A percentile compares a stretch with the other conserved stretches of the same genome.
Evolutionary conservation across 2,329 filamentous ascomycete species (phyloP).

Genomic region (Curvularia sp.): DNA sequence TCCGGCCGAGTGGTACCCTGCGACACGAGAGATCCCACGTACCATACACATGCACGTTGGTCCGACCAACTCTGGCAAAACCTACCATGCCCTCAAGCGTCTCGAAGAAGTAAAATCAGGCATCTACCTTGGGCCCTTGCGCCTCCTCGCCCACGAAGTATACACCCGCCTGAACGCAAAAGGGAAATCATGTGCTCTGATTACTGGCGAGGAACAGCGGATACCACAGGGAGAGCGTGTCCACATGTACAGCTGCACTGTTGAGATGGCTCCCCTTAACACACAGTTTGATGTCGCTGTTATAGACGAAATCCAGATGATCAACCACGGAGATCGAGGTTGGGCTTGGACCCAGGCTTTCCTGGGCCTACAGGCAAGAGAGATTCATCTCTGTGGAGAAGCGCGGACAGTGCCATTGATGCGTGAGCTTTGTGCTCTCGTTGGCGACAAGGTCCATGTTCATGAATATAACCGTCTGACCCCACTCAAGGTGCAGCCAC

Average conservation of each 20-base stretch:
- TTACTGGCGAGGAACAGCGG: slow-evolving; percentile 91
- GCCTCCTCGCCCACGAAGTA: slow-evolving; percentile 92
- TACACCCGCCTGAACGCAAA: slow-evolving; percentile 84
- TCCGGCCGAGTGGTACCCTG: slow-evolving; percentile 91
- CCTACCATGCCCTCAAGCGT: slow-evolving; percentile 87
- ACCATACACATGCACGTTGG: slow-evolving; percentile 93
- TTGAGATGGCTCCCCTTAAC: slow-evolving; percentile 80
- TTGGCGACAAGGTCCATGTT: slow-evolving; percentile 82
- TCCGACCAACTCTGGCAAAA: slow-evolving; percentile 98
- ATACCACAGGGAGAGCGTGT: slow-evolving; percentile 61
- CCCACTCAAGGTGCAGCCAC: slow-evolving; percentile 70
- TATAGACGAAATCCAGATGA: slow-evolving; percentile 99
- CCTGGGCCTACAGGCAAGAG: slow-evolving; percentile 83
- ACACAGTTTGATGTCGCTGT: slow-evolving; percentile 84
- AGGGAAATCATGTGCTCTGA: slow-evolving; percentile 76
- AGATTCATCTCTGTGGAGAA: slow-evolving; percentile 94
- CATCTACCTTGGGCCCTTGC: slow-evolving; percentile 88
- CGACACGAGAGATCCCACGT: slow-evolving; percentile 78
- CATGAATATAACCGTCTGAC: slow-evolving; percentile 86
- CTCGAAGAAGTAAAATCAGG: slow-evolving; percentile 78
- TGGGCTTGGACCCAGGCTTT: slow-evolving; percentile 96
- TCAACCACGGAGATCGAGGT: slow-evolving; percentile 78
- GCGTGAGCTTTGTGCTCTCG: slow-evolving; percentile 74
- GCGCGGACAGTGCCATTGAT: slow-evolving; percentile 81
- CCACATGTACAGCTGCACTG: slow-evolving; percentile 82